These are phyloP conservation scores for Capillidium rhysosporum DNA, from an alignment of 371 early-diverging fungal genomes.

Conservation along the genomic window DNA sequence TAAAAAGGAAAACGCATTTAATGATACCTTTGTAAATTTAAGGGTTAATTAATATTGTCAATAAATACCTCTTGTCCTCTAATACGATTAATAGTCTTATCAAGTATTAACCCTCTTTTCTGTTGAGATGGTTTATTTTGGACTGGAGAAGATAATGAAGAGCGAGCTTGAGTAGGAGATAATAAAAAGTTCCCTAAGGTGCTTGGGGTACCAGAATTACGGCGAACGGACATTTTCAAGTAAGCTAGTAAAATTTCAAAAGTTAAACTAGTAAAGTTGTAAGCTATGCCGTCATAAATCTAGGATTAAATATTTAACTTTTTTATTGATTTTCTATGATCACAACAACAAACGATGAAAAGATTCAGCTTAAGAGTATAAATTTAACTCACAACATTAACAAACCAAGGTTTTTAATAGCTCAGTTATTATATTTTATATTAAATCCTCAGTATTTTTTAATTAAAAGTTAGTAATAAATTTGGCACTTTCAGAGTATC, in stretches of 20 bases:
- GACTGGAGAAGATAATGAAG: not conserved
- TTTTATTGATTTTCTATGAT: too few species aligned
- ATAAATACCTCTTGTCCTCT: not conserved
- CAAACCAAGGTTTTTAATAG: too few species aligned
- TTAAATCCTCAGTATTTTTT: not conserved
- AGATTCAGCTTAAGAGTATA: too few species aligned
- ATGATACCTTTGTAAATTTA: slow-evolving; percentile 33
- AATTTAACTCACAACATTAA: too few species aligned
- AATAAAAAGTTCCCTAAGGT: not conserved
- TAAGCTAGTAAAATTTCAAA: too few species aligned
- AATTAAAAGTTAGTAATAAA: slow-evolving; percentile 27
- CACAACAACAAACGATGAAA: too few species aligned
- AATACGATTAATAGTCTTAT: not conserved
- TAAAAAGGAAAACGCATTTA: slow-evolving; percentile 72
- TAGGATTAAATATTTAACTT: too few species aligned
- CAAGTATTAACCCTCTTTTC: not conserved
- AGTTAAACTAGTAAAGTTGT: too few species aligned
- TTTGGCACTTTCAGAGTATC: slow-evolving; percentile 17
- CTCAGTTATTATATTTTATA: too few species aligned
- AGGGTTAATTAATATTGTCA: not conserved
- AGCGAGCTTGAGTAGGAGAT: not conserved
- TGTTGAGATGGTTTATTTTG: not conserved
- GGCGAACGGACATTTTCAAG: too few species aligned
- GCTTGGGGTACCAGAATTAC: too few species aligned
- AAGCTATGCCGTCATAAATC: too few species aligned